These are phyloP conservation scores for Vigna radiata DNA, from an alignment of 306 rosid species.

Conservation along the genomic window DNA sequence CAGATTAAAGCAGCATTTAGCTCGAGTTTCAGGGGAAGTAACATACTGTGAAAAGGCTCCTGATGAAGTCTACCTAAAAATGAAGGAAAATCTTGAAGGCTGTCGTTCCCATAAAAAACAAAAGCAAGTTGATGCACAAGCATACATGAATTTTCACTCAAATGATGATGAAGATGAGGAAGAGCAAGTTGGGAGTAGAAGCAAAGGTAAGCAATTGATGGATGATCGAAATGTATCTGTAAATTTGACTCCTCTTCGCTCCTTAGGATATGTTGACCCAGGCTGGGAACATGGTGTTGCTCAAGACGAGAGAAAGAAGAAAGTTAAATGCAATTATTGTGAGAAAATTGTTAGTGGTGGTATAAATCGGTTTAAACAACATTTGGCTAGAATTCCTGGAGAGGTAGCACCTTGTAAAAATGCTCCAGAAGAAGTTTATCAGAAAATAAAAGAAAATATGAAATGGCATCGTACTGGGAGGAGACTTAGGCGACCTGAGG, in stretches of 20 bases:
- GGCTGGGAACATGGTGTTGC: slow-evolving; percentile 99
- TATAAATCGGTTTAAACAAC: slow-evolving; percentile 95
- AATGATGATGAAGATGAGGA: slow-evolving; percentile 80
- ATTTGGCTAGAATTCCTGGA: slow-evolving; percentile 97
- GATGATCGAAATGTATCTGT: slow-evolving; percentile 61
- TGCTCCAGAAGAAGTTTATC: slow-evolving; percentile 92
- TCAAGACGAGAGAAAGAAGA: slow-evolving; percentile 97
- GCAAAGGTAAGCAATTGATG: slow-evolving; percentile 84
- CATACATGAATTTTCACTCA: slow-evolving; percentile 72
- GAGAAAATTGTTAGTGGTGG: slow-evolving; percentile 96
- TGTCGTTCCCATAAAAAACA: slow-evolving; percentile 83
- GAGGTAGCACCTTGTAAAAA: slow-evolving; percentile 97
- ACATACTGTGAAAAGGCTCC: slow-evolving; percentile 97
- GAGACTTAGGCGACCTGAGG: slow-evolving; percentile 75
- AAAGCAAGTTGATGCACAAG: slow-evolving; percentile 72
- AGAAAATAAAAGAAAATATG: slow-evolving; percentile 93
- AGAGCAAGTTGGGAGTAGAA: slow-evolving; percentile 68
- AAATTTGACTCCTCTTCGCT: slow-evolving; percentile 78
- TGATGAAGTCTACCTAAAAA: slow-evolving; percentile 82
- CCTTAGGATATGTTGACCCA: slow-evolving; percentile 94
- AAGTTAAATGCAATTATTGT: slow-evolving; percentile 93
- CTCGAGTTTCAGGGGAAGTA: slow-evolving; percentile 96
- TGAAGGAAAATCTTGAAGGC: slow-evolving; percentile 92
- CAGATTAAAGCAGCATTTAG: slow-evolving; percentile 96
- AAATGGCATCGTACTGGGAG: slow-evolving; percentile 99